Percentiles rank a stretch among this genome's conserved stretches.
These are phyloP conservation scores for Rhodotorula kratochvilovae DNA, from an alignment of 768 basidiomycete species.

Conservation along the genomic window DNA sequence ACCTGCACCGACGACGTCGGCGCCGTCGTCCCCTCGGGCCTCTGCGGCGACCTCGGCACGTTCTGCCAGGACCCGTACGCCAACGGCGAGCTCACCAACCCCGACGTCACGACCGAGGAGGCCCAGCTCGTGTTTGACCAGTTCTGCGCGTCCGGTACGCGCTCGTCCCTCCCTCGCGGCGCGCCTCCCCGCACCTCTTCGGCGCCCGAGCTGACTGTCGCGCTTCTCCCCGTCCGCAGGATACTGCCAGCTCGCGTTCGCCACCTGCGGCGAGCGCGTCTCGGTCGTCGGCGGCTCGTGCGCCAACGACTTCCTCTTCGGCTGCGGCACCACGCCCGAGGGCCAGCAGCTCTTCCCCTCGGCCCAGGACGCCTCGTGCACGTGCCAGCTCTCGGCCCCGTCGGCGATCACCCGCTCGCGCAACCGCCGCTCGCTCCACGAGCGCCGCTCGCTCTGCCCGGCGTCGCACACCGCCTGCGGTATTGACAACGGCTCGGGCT, in stretches of 20 bases:
- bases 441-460: slow-evolving; percentile 1
- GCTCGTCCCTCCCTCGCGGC: too few species aligned
- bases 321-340: neutral
- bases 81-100: neutral
- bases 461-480: slow-evolving; percentile 16
- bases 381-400: neutral
- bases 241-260: neutral
- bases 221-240: too few species aligned
- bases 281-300: neutral
- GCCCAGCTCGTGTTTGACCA: neutral
- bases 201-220: too few species aligned
- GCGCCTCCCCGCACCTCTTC: too few species aligned
- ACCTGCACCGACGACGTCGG: slow-evolving; percentile 11
- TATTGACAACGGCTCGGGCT: neutral
- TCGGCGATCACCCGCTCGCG: slow-evolving; percentile 15
- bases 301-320: neutral
- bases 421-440: slow-evolving; percentile 11
- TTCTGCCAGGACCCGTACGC: neutral
- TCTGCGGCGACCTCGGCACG: slow-evolving; percentile 17
- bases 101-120: neutral
- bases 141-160: neutral
- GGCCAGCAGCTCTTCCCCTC: neutral
- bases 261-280: neutral
- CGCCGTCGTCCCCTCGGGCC: neutral
- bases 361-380: neutral